Evolutionary conservation across 148 eudicot genomes (phyloP).

Genomic region (Rheum nobile): DNA sequence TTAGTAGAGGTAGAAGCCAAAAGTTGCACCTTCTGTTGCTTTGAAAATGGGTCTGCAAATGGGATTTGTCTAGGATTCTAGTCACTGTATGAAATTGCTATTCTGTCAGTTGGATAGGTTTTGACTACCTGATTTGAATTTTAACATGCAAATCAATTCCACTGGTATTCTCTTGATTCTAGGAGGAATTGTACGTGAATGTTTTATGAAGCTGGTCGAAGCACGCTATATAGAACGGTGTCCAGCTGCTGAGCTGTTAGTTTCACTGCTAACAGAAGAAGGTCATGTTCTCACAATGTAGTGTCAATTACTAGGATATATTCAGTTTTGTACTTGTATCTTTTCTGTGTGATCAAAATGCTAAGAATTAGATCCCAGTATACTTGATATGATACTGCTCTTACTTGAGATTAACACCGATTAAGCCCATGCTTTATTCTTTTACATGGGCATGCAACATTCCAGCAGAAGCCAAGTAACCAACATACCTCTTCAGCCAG

Average conservation of each 20-base stretch:
- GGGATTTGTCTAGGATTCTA: neutral
- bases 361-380: too few relatives aligned
- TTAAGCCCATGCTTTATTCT: too few relatives aligned
- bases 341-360: too few relatives aligned
- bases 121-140: neutral
- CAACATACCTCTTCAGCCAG: too few relatives aligned
- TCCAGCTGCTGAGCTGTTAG: conserved; percentile 20
- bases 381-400: too few relatives aligned
- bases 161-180: neutral
- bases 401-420: too few relatives aligned
- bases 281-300: too few relatives aligned
- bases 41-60: neutral
- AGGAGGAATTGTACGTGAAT: conserved; percentile 25
- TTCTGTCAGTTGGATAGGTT: neutral
- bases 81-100: neutral
- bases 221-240: conserved; percentile 63
- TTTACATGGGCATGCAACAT: too few relatives aligned
- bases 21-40: neutral
- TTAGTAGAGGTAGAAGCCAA: neutral
- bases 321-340: too few relatives aligned
- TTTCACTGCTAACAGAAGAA: neutral
- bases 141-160: neutral
- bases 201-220: conserved; percentile 45
- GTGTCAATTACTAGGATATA: too few relatives aligned
- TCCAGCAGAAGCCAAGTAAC: too few relatives aligned